Evolutionary conservation across 176 grass and related monocot genomes (phyloP), one percentile per base, ranked within the genome.

Genomic region (Secale cereale): DNA sequence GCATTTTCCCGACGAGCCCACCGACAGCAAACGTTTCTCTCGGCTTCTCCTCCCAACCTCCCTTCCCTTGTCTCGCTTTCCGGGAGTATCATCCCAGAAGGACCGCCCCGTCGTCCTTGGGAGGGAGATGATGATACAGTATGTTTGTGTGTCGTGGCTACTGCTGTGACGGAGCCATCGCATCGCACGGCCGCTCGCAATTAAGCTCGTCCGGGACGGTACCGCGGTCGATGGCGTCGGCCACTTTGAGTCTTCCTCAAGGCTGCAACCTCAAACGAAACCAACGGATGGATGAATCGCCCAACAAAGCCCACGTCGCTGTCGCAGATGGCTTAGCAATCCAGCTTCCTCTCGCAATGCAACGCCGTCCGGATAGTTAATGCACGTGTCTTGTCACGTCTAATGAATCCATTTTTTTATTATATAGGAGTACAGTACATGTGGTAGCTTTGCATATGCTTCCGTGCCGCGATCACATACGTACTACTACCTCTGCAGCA

Each of bases 101-200:
- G 52, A 19, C 15, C 80, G n/a, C n/a, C n/a, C n/a, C n/a, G n/a
- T n/a, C n/a, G 71, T 76, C 72, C 84, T 43, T 37, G 2, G 37
- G 37, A 7, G 80, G 64, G 9, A 43, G 65, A 32, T 41, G 2
- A 46, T 25, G n/a, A n/a, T n/a, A n/a, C n/a, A 25, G 10, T 59
- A 59, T 10, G 20, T 57, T 56, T 57, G 52, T 79, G 16, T 27
- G 67, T 75, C 22, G n/a, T 22, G 2, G 75, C 60, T 28, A 70
- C 81, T 87, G 85, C n/a, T 91, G 85, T 61, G 85, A 87, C 81
- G 81, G 40, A 85, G 77, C 77, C 52, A 62, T 81, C 85, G 35
- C 35, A 36, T 5, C 33, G 85, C 63, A 87, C 89, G 85, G 89
- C 40, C 19, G 20, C 70, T 29, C 77, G 89, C 81, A 56, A 77